phyloP scores from a whole-genome alignment of 345 rosid genomes.

The Psidium guajava region DNA sequence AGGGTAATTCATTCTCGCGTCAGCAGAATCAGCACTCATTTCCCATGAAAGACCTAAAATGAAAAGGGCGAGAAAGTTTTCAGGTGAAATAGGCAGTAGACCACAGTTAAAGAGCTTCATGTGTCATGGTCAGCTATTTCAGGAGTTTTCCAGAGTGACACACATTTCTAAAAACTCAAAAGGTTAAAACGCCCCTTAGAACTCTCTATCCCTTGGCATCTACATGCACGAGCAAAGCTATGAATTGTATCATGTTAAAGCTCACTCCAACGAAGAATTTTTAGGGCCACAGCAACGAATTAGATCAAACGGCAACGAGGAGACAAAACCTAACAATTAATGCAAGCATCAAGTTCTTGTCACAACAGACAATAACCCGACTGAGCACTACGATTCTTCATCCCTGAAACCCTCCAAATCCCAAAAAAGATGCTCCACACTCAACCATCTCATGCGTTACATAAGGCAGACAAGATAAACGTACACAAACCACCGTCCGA shows the following conservation, averaged over 20 bases:
- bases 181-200: background rate
- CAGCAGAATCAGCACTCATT: background rate
- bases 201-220: background rate
- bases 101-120: background rate
- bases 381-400: background rate
- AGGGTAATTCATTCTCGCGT: background rate
- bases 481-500: background rate
- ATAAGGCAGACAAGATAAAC: background rate
- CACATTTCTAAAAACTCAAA: background rate
- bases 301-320: background rate
- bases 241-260: background rate
- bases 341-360: background rate
- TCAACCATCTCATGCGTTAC: background rate
- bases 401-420: background rate
- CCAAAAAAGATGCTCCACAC: background rate
- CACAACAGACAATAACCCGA: background rate
- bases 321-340: background rate
- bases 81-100: background rate
- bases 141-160: background rate
- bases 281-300: background rate
- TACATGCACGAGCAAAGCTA: background rate
- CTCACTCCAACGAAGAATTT: background rate
- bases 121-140: background rate
- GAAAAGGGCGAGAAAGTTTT: background rate
- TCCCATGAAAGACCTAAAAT: background rate